Evolutionary conservation across 2,329 filamentous ascomycete genomes (phyloP), one percentile per base, ranked within the genome.

Genomic region (Rhexocercosporidium sp.): DNA sequence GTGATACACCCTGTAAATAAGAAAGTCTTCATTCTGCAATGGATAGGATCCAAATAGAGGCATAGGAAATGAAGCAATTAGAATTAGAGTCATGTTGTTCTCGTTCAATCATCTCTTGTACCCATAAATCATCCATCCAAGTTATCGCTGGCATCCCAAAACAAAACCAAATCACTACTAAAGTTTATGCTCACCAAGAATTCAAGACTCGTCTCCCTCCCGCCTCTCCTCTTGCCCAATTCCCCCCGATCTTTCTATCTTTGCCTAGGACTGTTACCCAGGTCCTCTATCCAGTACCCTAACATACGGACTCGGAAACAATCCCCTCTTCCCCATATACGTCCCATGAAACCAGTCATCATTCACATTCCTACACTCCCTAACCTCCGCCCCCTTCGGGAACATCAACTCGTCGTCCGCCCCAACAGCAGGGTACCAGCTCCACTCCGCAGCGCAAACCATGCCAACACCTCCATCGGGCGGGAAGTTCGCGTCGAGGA

Each of bases 281-380:
- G 49, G 61, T 6, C 61, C 61, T 20, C 72, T 65, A 56, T 72
- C 71, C 53, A 86, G 69, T 31, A 88, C 75, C 71, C 82, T 82
- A 29, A 94, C 92, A 83, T 95, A 95, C 8, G 88, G 86, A 7
- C 90, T 89, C 4, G 94, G 94, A 76, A 97, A 96, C 71, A 97
- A 74, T 0, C 93, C 94, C 73, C 88, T 89, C 27, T 81, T 82
- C 0, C 93, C 94, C 80, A 93, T 94, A 82, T 97, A 97, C 31
- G 89, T 88, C 0, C 95, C 95, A 81, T 90, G 91, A 75, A 86
- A 94, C 94, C 94, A 98, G 77, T 97, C 94, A 20, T 90, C 92
- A 77, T 97, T 97, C 57, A 96, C 88, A 78, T 96, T 92, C 77
- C 95, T 91, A 44, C 91, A 88, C 81, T 98, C 95, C 7, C 85